A percentile compares a stretch with the other conserved stretches of the same genome.
These are phyloP conservation scores for Lentinula boryana DNA, from an alignment of 768 basidiomycete species.

Conservation along the genomic window DNA sequence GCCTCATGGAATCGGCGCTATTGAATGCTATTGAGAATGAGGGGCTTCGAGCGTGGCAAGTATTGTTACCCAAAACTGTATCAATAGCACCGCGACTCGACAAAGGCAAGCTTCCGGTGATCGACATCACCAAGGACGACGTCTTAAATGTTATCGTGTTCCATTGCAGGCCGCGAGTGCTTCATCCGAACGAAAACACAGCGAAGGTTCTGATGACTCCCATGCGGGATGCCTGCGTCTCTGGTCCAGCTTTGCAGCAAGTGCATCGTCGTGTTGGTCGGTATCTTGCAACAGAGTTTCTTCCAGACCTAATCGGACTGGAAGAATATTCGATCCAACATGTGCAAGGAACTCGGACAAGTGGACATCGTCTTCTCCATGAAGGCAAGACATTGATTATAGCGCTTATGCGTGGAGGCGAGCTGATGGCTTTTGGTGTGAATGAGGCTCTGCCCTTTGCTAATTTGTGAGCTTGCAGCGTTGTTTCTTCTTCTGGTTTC, in stretches of 20 bases:
- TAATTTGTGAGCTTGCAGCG: constrained; percentile 14
- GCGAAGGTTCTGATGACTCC: constrained; percentile 20
- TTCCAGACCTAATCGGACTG: constrained; percentile 15
- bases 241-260: constrained; percentile 13
- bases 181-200: constrained; percentile 11
- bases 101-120: constrained; percentile 11
- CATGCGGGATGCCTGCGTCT: constrained; percentile 16
- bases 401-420: constrained; percentile 20
- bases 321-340: constrained; percentile 17
- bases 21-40: constrained; percentile 14
- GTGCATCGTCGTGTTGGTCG: constrained; percentile 10
- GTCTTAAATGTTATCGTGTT: constrained; percentile 9
- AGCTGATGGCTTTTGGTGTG: constrained; percentile 18
- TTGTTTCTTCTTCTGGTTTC: not conserved
- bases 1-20: constrained; percentile 15
- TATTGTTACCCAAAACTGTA: constrained; percentile 12
- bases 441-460: constrained; percentile 13
- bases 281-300: constrained; percentile 13
- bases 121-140: constrained; percentile 8
- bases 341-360: constrained; percentile 18
- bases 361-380: constrained; percentile 14
- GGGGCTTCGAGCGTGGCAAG: constrained; percentile 14
- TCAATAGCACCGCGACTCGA: constrained; percentile 11
- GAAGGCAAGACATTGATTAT: constrained; percentile 16
- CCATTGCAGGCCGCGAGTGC: constrained; percentile 4